Percentiles rank a stretch among this genome's conserved stretches.
Evolutionary conservation across 345 rosid species (phyloP).

Genomic region (Lepidium sativum): DNA sequence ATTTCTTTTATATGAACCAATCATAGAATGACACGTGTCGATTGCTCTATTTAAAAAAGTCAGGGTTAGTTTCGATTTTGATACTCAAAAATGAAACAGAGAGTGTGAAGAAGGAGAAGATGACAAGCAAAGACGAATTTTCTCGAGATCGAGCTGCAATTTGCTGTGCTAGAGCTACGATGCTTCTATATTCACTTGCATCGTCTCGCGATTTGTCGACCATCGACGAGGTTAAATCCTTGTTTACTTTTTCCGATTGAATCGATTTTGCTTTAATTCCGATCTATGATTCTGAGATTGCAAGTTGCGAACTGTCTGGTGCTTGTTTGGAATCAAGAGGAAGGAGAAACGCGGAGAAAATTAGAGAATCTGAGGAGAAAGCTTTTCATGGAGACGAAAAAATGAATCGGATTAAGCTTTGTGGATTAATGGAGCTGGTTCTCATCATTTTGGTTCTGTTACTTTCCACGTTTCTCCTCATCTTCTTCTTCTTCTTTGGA

Average conservation of each 20-base stretch:
- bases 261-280: neutral
- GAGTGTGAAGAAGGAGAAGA: conserved; percentile 8
- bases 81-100: too few relatives aligned
- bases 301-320: neutral
- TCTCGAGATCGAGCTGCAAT: conserved; percentile 10
- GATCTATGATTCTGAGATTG: neutral
- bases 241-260: neutral
- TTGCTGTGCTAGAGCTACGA: conserved; percentile 25
- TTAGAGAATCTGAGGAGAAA: conserved; percentile 14
- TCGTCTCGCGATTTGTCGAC: conserved; percentile 1
- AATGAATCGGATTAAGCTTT: conserved; percentile 12
- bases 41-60: too few relatives aligned
- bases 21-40: too few relatives aligned
- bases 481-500: conserved; percentile 10
- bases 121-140: conserved; percentile 10
- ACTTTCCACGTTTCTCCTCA: conserved; percentile 17
- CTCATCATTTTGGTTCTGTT: conserved; percentile 17
- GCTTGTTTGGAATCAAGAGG: neutral
- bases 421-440: conserved; percentile 18
- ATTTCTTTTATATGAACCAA: too few relatives aligned
- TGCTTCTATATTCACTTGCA: conserved; percentile 20
- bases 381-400: conserved; percentile 12
- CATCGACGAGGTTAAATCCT: conserved; percentile 16
- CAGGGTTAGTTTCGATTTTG: conserved; percentile 18
- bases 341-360: conserved; percentile 15